These are phyloP conservation scores for Penicillium sp. DNA, from an alignment of 2,329 filamentous ascomycete genomes.

Conservation along the genomic window DNA sequence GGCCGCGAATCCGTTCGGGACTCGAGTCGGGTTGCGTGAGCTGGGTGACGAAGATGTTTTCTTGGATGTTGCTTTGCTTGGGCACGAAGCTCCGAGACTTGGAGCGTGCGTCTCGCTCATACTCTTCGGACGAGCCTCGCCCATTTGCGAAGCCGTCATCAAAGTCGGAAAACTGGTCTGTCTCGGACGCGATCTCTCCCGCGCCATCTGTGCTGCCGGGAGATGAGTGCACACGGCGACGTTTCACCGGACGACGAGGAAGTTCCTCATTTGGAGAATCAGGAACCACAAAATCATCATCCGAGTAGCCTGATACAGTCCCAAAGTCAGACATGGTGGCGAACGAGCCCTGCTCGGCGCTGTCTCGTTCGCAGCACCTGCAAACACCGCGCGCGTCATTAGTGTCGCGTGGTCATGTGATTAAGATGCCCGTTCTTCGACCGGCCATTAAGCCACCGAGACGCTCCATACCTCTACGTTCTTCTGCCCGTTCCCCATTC, in stretches of 20 bases:
- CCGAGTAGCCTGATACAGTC: constrained; percentile 26
- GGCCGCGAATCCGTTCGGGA: constrained; percentile 47
- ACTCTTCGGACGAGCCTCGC: constrained; percentile 11
- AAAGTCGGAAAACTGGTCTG: constrained; percentile 20
- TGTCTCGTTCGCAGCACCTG: neutral
- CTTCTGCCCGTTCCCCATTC: too few relatives aligned
- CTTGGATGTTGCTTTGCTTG: constrained; percentile 34
- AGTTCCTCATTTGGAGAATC: constrained; percentile 10
- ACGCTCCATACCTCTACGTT: too few relatives aligned
- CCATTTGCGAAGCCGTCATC: constrained; percentile 12
- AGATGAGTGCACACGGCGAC: constrained; percentile 27
- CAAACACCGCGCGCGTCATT: constrained; percentile 2
- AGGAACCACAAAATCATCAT: constrained; percentile 26
- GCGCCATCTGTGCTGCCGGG: constrained; percentile 10
- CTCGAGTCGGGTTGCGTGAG: constrained; percentile 45
- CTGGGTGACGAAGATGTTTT: constrained; percentile 45
- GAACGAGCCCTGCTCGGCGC: constrained; percentile 2
- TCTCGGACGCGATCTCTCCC: constrained; percentile 9
- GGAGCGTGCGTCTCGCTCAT: constrained; percentile 21
- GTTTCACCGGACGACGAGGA: constrained; percentile 28
- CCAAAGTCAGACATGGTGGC: constrained; percentile 27
- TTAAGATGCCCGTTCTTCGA: too few relatives aligned
- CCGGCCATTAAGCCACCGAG: too few relatives aligned
- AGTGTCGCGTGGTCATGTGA: constrained; percentile 11
- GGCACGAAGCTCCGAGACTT: constrained; percentile 40